These are phyloP conservation scores for Tulasnella sp. DNA, from an alignment of 768 basidiomycete genomes.

Conservation along the genomic window DNA sequence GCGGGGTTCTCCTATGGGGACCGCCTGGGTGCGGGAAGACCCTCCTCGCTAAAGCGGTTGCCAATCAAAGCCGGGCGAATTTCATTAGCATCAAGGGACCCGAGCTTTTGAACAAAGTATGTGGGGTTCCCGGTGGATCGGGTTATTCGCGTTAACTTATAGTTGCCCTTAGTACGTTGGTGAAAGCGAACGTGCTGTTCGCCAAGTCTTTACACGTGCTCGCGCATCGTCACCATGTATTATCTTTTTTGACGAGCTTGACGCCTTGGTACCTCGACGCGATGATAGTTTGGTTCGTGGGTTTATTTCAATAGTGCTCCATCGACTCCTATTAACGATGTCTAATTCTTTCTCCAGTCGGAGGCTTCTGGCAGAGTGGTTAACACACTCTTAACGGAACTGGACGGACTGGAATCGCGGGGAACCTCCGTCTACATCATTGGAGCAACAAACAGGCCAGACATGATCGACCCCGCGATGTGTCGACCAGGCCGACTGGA, in stretches of 20 bases:
- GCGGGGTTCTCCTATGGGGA: constrained; percentile 97
- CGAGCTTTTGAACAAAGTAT: constrained; percentile 91
- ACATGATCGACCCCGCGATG: constrained; percentile 98
- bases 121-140: constrained; percentile 29
- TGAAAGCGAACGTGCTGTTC: constrained; percentile 91
- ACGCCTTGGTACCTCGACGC: constrained; percentile 83
- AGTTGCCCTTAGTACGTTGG: constrained; percentile 72
- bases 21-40: constrained; percentile 99
- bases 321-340: constrained; percentile 28
- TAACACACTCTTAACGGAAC: constrained; percentile 89
- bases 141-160: background rate
- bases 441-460: constrained; percentile 90
- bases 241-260: constrained; percentile 93
- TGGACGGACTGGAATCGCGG: constrained; percentile 84
- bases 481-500: constrained; percentile 93
- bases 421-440: constrained; percentile 83
- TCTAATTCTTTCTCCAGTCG: constrained; percentile 50
- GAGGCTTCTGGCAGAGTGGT: constrained; percentile 92
- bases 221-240: constrained; percentile 91
- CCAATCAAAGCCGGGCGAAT: constrained; percentile 91
- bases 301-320: background rate
- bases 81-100: constrained; percentile 99
- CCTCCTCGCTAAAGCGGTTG: constrained; percentile 94
- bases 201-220: constrained; percentile 91
- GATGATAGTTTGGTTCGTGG: constrained; percentile 78